Evolutionary conservation across 768 basidiomycete genomes (phyloP).

Genomic region (Leccinum incarnatum): DNA sequence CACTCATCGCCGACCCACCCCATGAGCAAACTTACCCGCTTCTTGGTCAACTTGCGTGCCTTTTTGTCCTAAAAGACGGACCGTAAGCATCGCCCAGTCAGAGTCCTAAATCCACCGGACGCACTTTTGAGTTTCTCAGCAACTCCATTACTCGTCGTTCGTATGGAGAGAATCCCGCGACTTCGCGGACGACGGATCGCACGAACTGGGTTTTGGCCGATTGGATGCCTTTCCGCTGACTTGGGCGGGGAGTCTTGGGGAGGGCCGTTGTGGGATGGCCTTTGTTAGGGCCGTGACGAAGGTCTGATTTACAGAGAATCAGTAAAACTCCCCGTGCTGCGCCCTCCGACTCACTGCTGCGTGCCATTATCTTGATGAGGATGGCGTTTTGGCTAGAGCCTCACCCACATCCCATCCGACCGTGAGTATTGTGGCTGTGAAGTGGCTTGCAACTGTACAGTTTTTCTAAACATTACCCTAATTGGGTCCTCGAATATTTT

Average conservation of each 20-base stretch:
- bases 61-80: conserved; percentile 81
- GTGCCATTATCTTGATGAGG: conserved; percentile 68
- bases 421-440: conserved; percentile 41
- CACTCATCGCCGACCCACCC: not conserved
- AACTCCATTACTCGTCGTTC: conserved; percentile 98
- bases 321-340: not conserved
- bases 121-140: conserved; percentile 94
- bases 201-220: conserved; percentile 93
- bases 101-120: conserved; percentile 19
- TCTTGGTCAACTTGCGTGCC: conserved; percentile 98
- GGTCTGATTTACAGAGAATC: conserved; percentile 49
- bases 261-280: conserved; percentile 89
- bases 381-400: conserved; percentile 18
- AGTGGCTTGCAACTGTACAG: conserved; percentile 64
- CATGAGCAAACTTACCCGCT: conserved; percentile 69
- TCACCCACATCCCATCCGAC: conserved; percentile 14
- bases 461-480: conserved; percentile 24
- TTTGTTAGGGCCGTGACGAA: conserved; percentile 81
- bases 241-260: conserved; percentile 69
- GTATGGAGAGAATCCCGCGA: conserved; percentile 96
- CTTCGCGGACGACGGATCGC: conserved; percentile 91
- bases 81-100: not conserved
- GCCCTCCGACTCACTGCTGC: conserved; percentile 59
- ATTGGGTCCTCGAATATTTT: conserved; percentile 3
- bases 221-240: conserved; percentile 88